Conservation (phyloP, 2,329 filamentous ascomycete genomes). For the Trematosphaeria pertusa region DNA sequence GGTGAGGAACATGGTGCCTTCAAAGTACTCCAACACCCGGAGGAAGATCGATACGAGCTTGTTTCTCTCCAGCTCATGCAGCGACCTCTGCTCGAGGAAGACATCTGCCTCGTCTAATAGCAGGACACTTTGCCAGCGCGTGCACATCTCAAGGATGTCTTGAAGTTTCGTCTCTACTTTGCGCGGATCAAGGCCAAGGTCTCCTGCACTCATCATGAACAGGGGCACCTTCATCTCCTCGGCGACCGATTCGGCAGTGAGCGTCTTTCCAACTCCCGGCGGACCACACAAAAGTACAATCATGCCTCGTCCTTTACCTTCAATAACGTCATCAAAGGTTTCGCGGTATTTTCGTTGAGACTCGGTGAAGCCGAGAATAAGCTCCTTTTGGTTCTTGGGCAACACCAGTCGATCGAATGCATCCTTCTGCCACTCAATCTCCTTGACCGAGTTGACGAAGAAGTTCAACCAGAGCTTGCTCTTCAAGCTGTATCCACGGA, state of each 20-base stretch:
- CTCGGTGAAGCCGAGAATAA: constrained; percentile 41
- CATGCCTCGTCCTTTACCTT: constrained; percentile 60
- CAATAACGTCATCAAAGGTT: constrained; percentile 35
- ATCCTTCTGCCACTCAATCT: constrained; percentile 39
- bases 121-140: constrained; percentile 58
- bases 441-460: constrained; percentile 37
- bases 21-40: constrained; percentile 52
- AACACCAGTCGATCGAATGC: constrained; percentile 39
- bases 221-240: constrained; percentile 60
- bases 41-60: constrained; percentile 43
- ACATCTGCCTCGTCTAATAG: constrained; percentile 59
- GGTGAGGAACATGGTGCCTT: constrained; percentile 41
- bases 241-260: constrained; percentile 49
- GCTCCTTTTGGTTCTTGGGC: constrained; percentile 39
- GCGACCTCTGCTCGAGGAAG: constrained; percentile 33
- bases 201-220: constrained; percentile 58
- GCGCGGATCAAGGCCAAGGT: constrained; percentile 54
- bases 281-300: constrained; percentile 60
- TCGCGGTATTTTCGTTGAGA: constrained; percentile 34
- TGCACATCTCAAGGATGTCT: constrained; percentile 56
- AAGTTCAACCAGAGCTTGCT: constrained; percentile 38
- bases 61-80: constrained; percentile 36
- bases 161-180: constrained; percentile 55
- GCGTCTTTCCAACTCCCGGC: constrained; percentile 62
- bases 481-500: constrained; percentile 38